Conservation (phyloP, 768 basidiomycete genomes). For the Leccinum longicurvipes region DNA sequence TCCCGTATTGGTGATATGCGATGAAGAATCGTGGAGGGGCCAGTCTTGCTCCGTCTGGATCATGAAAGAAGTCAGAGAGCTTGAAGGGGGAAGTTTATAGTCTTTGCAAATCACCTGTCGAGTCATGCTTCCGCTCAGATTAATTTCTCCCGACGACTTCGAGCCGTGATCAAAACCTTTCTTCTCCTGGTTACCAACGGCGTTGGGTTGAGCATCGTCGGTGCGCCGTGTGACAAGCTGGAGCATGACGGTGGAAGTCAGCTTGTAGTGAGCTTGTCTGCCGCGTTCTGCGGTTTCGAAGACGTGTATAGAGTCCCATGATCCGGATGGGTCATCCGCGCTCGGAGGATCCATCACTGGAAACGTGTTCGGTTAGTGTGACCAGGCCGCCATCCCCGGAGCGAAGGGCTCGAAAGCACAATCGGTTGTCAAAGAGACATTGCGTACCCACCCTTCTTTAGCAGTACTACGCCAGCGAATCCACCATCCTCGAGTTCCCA, state of each 20-base stretch:
- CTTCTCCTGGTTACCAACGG: slow-evolving; percentile 28
- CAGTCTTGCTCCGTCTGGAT: slow-evolving; percentile 83
- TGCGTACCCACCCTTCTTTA: slow-evolving; percentile 79
- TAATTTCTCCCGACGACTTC: slow-evolving; percentile 73
- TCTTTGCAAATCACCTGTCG: slow-evolving; percentile 65
- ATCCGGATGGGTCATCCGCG: slow-evolving; percentile 66
- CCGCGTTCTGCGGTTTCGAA: slow-evolving; percentile 94
- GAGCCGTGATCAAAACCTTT: slow-evolving; percentile 42
- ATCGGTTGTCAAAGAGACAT: not conserved
- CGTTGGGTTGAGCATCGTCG: slow-evolving; percentile 21
- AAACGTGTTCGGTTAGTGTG: slow-evolving; percentile 2
- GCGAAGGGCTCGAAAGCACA: slow-evolving; percentile 2
- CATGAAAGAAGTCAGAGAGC: slow-evolving; percentile 4
- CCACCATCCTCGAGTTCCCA: slow-evolving; percentile 98
- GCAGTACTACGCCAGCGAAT: slow-evolving; percentile 93
- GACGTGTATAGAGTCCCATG: slow-evolving; percentile 99
- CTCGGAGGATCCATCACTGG: slow-evolving; percentile 61
- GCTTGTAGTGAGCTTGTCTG: slow-evolving; percentile 91
- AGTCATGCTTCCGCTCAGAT: slow-evolving; percentile 94
- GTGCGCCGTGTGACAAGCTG: slow-evolving; percentile 65
- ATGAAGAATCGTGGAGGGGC: slow-evolving; percentile 71
- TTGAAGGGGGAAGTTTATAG: slow-evolving; percentile 5
- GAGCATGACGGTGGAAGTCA: slow-evolving; percentile 97
- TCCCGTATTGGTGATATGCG: slow-evolving; percentile 93
- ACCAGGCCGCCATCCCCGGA: not conserved